Conservation (phyloP, 2,329 filamentous ascomycete species). For the Lecanicillium sp. region DNA sequence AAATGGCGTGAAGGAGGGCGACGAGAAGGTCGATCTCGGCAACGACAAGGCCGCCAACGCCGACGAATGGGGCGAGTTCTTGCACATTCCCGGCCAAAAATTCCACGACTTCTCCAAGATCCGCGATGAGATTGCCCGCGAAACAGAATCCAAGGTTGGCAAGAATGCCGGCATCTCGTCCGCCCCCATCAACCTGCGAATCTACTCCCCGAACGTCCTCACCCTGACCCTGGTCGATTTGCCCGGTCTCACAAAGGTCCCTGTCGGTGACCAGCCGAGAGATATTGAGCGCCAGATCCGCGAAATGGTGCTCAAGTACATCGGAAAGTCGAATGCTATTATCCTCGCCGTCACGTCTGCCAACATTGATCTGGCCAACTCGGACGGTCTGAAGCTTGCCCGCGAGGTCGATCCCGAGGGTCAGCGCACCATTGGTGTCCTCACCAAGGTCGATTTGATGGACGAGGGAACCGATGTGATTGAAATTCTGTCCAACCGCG, state of each 20-base stretch:
- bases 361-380: constrained; percentile 97
- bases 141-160: constrained; percentile 95
- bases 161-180: constrained; percentile 95
- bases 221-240: constrained; percentile 95
- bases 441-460: constrained; percentile 99
- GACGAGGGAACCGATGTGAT: constrained; percentile 97
- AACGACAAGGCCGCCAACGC: constrained; percentile 82
- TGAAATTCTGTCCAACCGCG: constrained; percentile 93
- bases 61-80: constrained; percentile 98
- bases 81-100: constrained; percentile 95
- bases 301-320: constrained; percentile 98
- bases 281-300: constrained; percentile 95
- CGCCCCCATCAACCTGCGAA: constrained; percentile 92
- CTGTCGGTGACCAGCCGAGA: constrained; percentile 89
- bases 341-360: constrained; percentile 93
- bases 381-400: constrained; percentile 91
- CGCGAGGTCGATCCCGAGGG: constrained; percentile 96
- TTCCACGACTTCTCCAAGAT: constrained; percentile 99
- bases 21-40: constrained; percentile 46
- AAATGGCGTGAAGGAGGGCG: constrained; percentile 65
- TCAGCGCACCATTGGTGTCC: constrained; percentile 93
- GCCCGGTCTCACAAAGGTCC: constrained; percentile 92
- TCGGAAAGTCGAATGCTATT: constrained; percentile 96
- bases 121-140: constrained; percentile 90
- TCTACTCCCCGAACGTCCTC: constrained; percentile 97